Conservation (phyloP, 805 yeast genomes). For the Priceomyces medius region DNA sequence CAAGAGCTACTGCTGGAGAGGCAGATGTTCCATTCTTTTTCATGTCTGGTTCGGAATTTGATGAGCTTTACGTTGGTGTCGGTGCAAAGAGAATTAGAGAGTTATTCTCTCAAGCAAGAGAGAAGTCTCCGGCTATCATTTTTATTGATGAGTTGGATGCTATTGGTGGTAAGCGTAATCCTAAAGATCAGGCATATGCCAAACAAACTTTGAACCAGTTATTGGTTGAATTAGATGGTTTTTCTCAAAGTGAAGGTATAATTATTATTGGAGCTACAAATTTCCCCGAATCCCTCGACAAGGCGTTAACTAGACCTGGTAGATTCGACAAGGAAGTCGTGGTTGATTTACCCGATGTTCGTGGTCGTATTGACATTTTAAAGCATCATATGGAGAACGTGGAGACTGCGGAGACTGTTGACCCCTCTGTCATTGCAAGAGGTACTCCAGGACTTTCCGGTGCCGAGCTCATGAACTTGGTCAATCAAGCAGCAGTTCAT, state of each 20-base stretch:
- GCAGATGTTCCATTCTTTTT: constrained; percentile 98
- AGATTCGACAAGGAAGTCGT: constrained; percentile 94
- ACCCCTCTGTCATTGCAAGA: constrained; percentile 86
- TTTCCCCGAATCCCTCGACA: constrained; percentile 95
- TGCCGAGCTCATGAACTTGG: constrained; percentile 92
- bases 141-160: constrained; percentile 98
- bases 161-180: constrained; percentile 96
- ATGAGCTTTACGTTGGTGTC: constrained; percentile 96
- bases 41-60: constrained; percentile 98
- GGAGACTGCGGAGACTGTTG: constrained; percentile 81
- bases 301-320: constrained; percentile 97
- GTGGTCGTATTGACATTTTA: constrained; percentile 93
- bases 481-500: constrained; percentile 96
- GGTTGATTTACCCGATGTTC: constrained; percentile 95
- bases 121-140: constrained; percentile 93
- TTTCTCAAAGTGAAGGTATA: constrained; percentile 87
- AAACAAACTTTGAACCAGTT: constrained; percentile 96
- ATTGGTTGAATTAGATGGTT: constrained; percentile 93
- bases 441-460: constrained; percentile 99
- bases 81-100: constrained; percentile 98
- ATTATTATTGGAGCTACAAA: constrained; percentile 98
- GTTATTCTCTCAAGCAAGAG: constrained; percentile 87
- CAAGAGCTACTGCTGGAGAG: constrained; percentile 98
- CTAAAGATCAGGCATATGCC: constrained; percentile 97
- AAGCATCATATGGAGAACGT: constrained; percentile 89